A percentile compares a stretch with the other conserved stretches of the same genome.
These are phyloP conservation scores for Calycina marina DNA, from an alignment of 2,329 filamentous ascomycete genomes.

Conservation along the genomic window DNA sequence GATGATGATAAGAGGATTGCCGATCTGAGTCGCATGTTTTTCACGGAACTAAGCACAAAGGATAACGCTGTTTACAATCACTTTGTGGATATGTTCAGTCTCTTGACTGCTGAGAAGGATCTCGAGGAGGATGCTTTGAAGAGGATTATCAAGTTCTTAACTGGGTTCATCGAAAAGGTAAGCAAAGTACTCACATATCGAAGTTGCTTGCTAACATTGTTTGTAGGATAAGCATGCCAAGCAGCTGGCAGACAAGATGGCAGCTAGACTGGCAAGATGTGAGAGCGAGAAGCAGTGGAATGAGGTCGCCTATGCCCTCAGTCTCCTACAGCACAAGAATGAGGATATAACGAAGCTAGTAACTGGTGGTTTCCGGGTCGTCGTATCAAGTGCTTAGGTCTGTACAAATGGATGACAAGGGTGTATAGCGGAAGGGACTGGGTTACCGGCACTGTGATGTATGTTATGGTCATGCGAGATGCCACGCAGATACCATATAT, in stretches of 20 bases:
- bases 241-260: constrained; percentile 83
- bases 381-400: constrained; percentile 46
- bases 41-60: constrained; percentile 91
- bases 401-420: no score
- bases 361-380: constrained; percentile 59
- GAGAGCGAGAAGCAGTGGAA: constrained; percentile 95
- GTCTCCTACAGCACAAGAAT: constrained; percentile 81
- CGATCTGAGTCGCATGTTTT: constrained; percentile 94
- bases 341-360: constrained; percentile 73
- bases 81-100: constrained; percentile 97
- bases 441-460: no score
- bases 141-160: constrained; percentile 79
- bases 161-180: constrained; percentile 96
- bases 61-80: constrained; percentile 99
- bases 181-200: no score
- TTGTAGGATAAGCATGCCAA: constrained; percentile 94
- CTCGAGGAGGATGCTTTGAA: constrained; percentile 77
- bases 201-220: no score
- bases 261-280: constrained; percentile 69
- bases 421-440: no score
- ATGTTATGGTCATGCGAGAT: no score
- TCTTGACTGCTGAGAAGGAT: constrained; percentile 67
- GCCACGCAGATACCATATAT: no score
- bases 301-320: constrained; percentile 86
- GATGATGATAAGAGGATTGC: constrained; percentile 91